Evolutionary conservation across 257 asterid genomes (phyloP).

Genomic region (Solanum okadae): DNA sequence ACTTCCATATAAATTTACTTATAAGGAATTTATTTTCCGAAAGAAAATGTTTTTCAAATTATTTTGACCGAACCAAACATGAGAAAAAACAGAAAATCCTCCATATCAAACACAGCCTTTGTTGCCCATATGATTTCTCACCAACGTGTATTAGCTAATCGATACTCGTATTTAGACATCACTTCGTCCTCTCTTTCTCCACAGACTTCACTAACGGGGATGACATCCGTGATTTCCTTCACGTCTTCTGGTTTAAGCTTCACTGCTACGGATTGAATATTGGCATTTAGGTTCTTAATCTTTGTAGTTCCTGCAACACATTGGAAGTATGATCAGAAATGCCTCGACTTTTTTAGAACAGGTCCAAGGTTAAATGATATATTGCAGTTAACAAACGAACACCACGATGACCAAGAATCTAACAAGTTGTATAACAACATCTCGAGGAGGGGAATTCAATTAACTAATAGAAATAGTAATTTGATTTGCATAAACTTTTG

Average conservation of each 20-base stretch:
- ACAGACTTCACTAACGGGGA: conserved; percentile 25
- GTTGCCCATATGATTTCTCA: not conserved
- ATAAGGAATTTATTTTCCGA: not conserved
- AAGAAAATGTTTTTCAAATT: not conserved
- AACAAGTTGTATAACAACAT: not conserved
- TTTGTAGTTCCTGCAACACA: conserved; percentile 27
- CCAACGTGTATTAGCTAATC: conserved; percentile 11
- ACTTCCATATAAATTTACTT: no score
- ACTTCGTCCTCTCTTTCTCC: conserved; percentile 16
- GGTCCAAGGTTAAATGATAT: not conserved
- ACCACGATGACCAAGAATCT: not conserved
- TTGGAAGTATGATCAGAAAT: not conserved
- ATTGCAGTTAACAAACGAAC: not conserved
- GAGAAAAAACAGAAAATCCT: not conserved
- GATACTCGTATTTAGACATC: conserved; percentile 9
- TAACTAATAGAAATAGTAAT: not conserved
- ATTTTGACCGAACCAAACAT: not conserved
- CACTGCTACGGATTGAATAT: conserved; percentile 23
- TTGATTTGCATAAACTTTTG: not conserved
- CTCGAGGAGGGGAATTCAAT: not conserved
- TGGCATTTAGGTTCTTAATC: conserved; percentile 27
- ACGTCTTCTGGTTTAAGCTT: conserved; percentile 28
- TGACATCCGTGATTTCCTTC: conserved; percentile 20
- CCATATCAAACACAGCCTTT: not conserved
- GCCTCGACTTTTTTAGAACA: not conserved